Evolutionary conservation across 1,284 basidiomycete species (phyloP), one percentile per base, ranked within the genome.

Genomic region (Pascua guehoae): DNA sequence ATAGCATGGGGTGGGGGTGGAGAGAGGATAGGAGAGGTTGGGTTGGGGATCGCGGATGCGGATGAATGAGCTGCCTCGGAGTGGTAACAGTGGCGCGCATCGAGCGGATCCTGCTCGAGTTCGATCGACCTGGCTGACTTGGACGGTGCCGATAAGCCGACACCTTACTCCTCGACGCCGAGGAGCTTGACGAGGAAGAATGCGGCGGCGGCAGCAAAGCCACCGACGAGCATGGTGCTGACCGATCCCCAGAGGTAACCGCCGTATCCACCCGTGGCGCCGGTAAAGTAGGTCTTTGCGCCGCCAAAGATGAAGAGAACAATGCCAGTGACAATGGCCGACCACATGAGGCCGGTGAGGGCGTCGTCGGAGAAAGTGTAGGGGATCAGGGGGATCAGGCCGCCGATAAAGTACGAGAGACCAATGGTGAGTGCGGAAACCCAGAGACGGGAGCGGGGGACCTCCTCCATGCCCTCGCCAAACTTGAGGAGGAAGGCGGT

Each of bases 401-500:
- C 92, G 54, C 92, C 92, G 56, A 79, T 58, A 51, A 77, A 78
- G 70, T 79, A 94, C 47, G 68, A 93, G 81, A 81, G 89, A 88
- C 93, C 93, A 71, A 97, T 96, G 0, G 93, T 97, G 65, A 95
- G 83, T 1, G 94, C 93, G 2, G 90, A 94, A 48, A 87, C 82
- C 78, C 91, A 96, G 57, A 83, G 67, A 36, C 82, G 67, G 79
- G 80, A 66, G 80, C 82, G 82, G 1, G 88, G 88, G 39, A 90
- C 83, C 78, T 96, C 92, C 81, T 94, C 91, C 61, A 95, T 75
- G 18, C 91, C 89, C 73, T 91, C 88, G 38, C 92, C 91, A 67
- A 96, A 96, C 77, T 91, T 94, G 66, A 96, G 83, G 67, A 96
- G 78, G 79, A 97, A 97, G 2, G 91, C 85, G 0, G 92, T 93